Percentiles rank a stretch among this genome's conserved stretches.
Evolutionary conservation across 108 stramenopile species (phyloP).

Genomic region (Skeletonema grethae): DNA sequence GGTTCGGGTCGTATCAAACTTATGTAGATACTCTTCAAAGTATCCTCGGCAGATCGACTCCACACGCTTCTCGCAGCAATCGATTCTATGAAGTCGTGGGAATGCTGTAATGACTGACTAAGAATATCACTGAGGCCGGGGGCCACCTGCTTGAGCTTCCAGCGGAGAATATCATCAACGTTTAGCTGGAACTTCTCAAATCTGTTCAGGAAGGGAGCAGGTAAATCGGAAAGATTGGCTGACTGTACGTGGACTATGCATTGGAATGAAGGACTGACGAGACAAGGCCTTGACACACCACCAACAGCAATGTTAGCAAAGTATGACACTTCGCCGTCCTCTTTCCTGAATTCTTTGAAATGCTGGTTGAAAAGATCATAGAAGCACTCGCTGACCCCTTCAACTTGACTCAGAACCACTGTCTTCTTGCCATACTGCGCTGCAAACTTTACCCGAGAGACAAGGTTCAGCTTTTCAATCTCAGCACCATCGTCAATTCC

Average conservation of each 20-base stretch:
- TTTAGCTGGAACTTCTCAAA: conserved; percentile 47
- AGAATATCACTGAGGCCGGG: conserved; percentile 13
- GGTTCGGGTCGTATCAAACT: conserved; percentile 14
- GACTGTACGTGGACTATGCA: conserved; percentile 38
- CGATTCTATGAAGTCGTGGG: conserved; percentile 8
- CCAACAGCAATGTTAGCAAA: conserved; percentile 51
- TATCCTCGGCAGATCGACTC: conserved; percentile 18
- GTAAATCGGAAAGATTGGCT: conserved; percentile 20
- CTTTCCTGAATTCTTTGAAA: conserved; percentile 32
- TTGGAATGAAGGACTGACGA: conserved; percentile 23
- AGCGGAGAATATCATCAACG: conserved; percentile 37
- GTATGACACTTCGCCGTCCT: conserved; percentile 16
- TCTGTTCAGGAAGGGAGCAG: conserved; percentile 48
- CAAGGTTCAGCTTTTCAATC: conserved; percentile 28
- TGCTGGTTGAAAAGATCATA: conserved; percentile 56
- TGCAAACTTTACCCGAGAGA: conserved; percentile 37
- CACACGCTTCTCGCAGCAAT: conserved; percentile 18
- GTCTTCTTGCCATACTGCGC: conserved; percentile 37
- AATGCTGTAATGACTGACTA: conserved; percentile 1
- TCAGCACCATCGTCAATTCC: conserved; percentile 27
- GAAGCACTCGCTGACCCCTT: conserved; percentile 40
- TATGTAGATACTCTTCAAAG: conserved; percentile 33
- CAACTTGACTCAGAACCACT: conserved; percentile 33
- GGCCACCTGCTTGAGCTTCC: conserved; percentile 13
- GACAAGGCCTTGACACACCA: conserved; percentile 29